phyloP scores from a whole-genome alignment of 495 filamentous ascomycete species.

The Amniculicola lignicola region DNA sequence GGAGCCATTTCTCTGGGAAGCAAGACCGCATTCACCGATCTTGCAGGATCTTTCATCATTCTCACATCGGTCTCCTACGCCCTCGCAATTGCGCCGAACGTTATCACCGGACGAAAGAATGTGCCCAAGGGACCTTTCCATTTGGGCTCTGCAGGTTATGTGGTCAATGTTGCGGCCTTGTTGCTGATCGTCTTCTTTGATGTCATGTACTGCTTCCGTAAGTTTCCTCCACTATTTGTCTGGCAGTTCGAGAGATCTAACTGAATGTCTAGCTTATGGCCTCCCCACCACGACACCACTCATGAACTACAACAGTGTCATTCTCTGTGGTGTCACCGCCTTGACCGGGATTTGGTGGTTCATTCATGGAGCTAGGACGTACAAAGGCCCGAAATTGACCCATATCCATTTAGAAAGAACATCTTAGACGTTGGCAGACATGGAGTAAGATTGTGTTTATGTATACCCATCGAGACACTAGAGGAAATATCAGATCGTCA shows the following conservation, averaged over 20 bases:
- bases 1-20: slow-evolving; percentile 74
- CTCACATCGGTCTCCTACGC: slow-evolving; percentile 70
- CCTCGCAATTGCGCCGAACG: slow-evolving; percentile 69
- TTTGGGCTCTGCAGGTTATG: slow-evolving; percentile 43
- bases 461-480: too few species aligned
- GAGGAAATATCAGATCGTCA: too few species aligned
- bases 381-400: slow-evolving; percentile 58
- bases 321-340: slow-evolving; percentile 38
- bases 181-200: slow-evolving; percentile 36
- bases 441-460: too few species aligned
- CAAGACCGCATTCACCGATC: slow-evolving; percentile 68
- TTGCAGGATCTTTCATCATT: slow-evolving; percentile 71
- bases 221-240: slow-evolving; percentile 2
- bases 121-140: slow-evolving; percentile 68
- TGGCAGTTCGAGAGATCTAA: background rate
- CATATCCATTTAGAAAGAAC: slow-evolving; percentile 49
- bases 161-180: slow-evolving; percentile 26
- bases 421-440: too few species aligned
- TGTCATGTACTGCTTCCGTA: slow-evolving; percentile 37
- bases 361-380: slow-evolving; percentile 54
- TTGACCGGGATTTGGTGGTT: slow-evolving; percentile 62
- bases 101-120: slow-evolving; percentile 62
- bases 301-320: slow-evolving; percentile 46
- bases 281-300: slow-evolving; percentile 15
- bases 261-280: slow-evolving; percentile 15